Conservation (phyloP, 495 filamentous ascomycete species). For the Hyaloscypha hepaticicola region DNA sequence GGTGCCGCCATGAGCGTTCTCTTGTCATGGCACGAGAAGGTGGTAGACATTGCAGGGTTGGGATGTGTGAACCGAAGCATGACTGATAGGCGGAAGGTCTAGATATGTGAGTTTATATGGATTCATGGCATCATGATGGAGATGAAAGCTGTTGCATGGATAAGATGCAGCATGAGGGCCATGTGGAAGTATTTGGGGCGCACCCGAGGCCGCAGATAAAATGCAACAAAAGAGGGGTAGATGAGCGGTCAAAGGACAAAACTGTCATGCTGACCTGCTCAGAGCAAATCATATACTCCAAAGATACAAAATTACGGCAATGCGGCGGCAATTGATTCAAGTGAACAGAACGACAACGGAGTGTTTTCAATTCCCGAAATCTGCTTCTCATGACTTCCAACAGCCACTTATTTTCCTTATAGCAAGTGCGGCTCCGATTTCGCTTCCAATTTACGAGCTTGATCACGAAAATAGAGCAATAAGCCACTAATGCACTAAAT, state of each 20-base stretch:
- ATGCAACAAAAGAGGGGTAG: neutral
- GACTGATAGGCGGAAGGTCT: conserved; percentile 90
- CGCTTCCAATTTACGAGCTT: neutral
- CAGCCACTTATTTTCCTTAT: neutral
- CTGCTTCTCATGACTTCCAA: neutral
- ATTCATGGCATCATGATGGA: neutral
- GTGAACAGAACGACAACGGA: neutral
- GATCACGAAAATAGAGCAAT: neutral
- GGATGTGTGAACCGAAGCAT: conserved; percentile 87
- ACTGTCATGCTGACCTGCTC: neutral
- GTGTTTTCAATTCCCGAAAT: neutral
- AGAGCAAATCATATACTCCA: neutral
- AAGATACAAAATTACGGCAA: neutral
- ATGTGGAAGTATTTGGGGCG: neutral
- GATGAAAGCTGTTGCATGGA: neutral
- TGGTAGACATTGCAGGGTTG: conserved; percentile 83
- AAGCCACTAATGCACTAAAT: neutral
- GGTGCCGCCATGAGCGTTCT: conserved; percentile 90
- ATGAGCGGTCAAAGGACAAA: neutral
- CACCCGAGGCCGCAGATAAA: neutral
- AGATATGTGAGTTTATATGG: conserved; percentile 28
- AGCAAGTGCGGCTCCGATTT: neutral
- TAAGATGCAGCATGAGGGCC: neutral
- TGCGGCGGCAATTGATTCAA: neutral
- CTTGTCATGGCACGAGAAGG: conserved; percentile 93